phyloP scores from a whole-genome alignment of 192 early-diverging fungal genomes.

The Mortierella claussenii region DNA sequence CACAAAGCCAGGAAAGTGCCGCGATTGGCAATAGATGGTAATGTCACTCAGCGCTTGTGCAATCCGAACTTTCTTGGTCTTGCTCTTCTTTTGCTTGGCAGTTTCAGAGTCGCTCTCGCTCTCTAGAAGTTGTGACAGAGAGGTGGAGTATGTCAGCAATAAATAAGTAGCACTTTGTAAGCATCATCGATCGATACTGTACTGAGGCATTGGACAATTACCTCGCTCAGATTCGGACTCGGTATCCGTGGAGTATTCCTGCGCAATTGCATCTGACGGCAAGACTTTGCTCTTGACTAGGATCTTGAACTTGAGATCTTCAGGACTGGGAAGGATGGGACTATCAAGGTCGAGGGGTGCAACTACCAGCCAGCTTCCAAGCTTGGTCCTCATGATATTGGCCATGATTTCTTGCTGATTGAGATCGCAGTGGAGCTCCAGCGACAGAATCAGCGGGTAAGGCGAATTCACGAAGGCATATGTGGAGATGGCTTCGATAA shows the following conservation, averaged over 20 bases:
- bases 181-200: too few species aligned
- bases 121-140: too few species aligned
- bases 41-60: constrained; percentile 67
- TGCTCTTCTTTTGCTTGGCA: constrained; percentile 35
- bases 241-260: constrained; percentile 52
- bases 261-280: constrained; percentile 8
- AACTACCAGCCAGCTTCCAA: constrained; percentile 76
- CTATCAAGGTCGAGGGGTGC: constrained; percentile 51
- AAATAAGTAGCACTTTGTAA: too few species aligned
- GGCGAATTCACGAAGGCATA: constrained; percentile 88
- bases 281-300: constrained; percentile 76
- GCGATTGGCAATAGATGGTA: constrained; percentile 71
- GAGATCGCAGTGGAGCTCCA: constrained; percentile 85
- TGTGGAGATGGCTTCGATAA: constrained; percentile 80
- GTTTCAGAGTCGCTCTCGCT: constrained; percentile 50
- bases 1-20: constrained; percentile 67
- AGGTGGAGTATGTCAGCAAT: too few species aligned
- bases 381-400: constrained; percentile 65
- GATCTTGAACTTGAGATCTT: constrained; percentile 73
- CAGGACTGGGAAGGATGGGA: constrained; percentile 73
- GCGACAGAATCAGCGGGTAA: constrained; percentile 86
- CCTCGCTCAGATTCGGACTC: constrained; percentile 55
- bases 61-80: constrained; percentile 52
- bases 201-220: too few species aligned
- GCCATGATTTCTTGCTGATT: constrained; percentile 85